Percentiles rank a stretch among this genome's conserved stretches.
Evolutionary conservation across 768 basidiomycete species (phyloP).

Genomic region (Pleurotus citrinopileatus): DNA sequence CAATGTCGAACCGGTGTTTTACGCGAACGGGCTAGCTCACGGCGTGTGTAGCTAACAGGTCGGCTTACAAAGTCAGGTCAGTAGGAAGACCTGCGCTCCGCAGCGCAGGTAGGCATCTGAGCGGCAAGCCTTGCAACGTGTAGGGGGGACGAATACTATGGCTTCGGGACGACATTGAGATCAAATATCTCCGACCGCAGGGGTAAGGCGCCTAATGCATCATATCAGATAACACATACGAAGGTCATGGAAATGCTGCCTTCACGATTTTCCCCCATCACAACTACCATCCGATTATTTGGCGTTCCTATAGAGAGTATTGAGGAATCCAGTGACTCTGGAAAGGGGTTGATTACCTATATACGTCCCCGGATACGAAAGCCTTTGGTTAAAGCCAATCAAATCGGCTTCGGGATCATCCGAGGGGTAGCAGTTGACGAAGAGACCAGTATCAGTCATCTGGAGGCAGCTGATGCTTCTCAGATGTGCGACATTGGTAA

Average conservation of each 20-base stretch:
- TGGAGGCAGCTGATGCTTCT: slow-evolving; percentile 47
- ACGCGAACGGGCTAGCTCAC: no score
- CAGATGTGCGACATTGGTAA: slow-evolving; percentile 27
- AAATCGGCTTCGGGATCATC: not conserved
- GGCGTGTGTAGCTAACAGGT: no score
- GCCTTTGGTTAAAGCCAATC: not conserved
- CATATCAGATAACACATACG: not conserved
- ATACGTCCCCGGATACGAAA: not conserved
- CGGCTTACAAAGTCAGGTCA: no score
- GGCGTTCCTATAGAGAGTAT: no score
- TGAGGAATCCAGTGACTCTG: no score
- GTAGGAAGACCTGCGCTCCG: no score
- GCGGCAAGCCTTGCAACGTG: no score
- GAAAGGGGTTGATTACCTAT: no score
- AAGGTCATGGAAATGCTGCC: no score
- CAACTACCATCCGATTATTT: no score
- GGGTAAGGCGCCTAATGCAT: not conserved
- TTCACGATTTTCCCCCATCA: no score
- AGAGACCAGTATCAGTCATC: slow-evolving; percentile 51
- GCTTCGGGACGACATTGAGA: not conserved
- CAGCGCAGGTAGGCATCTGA: not conserved
- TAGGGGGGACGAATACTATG: not conserved
- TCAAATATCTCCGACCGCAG: not conserved
- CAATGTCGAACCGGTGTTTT: no score
- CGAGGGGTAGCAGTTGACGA: slow-evolving; percentile 34